Percentiles rank a stretch among this genome's conserved stretches.
phyloP scores from a whole-genome alignment of 371 early-diverging fungal genomes.

The Actinomortierella ambigua region DNA sequence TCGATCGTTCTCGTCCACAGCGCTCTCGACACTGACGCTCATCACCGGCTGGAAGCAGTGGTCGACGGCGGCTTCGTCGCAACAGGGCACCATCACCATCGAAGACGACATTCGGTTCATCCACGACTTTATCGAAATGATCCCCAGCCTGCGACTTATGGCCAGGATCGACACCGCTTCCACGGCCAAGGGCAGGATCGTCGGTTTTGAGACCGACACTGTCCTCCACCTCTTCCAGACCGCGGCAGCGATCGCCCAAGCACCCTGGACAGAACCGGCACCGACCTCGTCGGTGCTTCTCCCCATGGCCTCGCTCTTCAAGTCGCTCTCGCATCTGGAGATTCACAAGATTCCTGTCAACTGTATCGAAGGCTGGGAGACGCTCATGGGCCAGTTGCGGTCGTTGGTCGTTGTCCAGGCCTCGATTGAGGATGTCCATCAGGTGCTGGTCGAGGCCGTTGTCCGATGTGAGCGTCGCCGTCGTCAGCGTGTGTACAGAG shows the following conservation, averaged over 20 bases:
- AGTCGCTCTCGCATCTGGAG: conserved; percentile 56
- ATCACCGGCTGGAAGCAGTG: conserved; percentile 71
- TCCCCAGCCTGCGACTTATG: conserved; percentile 57
- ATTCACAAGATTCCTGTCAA: conserved; percentile 53
- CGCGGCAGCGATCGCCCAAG: background rate
- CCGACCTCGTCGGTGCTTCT: conserved; percentile 19
- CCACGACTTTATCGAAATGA: conserved; percentile 51
- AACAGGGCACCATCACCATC: conserved; percentile 40
- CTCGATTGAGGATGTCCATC: conserved; percentile 52
- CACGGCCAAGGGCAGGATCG: conserved; percentile 54
- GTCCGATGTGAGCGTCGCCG: conserved; percentile 42
- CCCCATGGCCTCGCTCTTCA: conserved; percentile 50
- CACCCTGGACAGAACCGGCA: background rate
- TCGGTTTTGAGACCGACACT: conserved; percentile 51
- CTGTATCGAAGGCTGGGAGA: conserved; percentile 55
- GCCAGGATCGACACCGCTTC: conserved; percentile 44
- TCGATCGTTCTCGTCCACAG: conserved; percentile 57
- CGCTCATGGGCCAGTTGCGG: conserved; percentile 46
- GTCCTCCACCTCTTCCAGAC: conserved; percentile 29
- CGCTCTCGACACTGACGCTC: conserved; percentile 63
- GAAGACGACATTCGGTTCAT: conserved; percentile 63
- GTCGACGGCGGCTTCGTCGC: conserved; percentile 47
- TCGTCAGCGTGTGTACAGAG: conserved; percentile 19
- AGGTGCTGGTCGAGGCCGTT: conserved; percentile 47
- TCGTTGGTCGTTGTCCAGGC: conserved; percentile 55